Evolutionary conservation across 495 filamentous ascomycete species (phyloP).

Genomic region (Sordaria brevicollis): DNA sequence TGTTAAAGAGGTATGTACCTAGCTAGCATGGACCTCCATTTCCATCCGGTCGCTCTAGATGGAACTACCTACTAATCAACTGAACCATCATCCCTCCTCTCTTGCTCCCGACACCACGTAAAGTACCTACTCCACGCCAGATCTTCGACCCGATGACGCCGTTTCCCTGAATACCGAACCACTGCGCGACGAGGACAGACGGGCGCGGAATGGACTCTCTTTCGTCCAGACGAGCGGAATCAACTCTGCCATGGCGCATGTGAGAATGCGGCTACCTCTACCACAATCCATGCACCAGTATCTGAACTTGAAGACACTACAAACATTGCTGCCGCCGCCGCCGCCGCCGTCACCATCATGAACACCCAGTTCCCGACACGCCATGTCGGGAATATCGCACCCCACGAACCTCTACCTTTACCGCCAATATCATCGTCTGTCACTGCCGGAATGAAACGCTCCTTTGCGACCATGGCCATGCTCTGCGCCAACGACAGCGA

Average conservation of each 20-base stretch:
- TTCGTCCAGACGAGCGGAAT: not conserved
- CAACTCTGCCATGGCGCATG: not conserved
- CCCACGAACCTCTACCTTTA: not conserved
- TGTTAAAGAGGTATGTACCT: too few species aligned
- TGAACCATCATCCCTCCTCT: not conserved
- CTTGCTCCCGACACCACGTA: not conserved
- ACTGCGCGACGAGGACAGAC: not conserved
- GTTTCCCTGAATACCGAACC: not conserved
- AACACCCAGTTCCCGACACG: not conserved
- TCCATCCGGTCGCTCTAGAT: not conserved
- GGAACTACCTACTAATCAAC: too few species aligned
- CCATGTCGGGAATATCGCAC: not conserved
- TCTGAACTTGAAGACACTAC: not conserved
- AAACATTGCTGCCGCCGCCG: too few species aligned
- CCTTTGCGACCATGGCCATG: conserved; percentile 12
- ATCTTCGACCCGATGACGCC: not conserved
- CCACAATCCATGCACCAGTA: not conserved
- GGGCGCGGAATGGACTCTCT: not conserved
- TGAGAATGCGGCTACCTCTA: not conserved
- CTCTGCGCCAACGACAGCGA: not conserved
- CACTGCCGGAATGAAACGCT: conserved; percentile 14
- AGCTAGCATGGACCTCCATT: not conserved
- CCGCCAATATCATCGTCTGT: conserved; percentile 6
- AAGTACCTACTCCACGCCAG: not conserved
- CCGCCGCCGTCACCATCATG: not conserved